Evolutionary conservation across 164 flowering plant genomes (phyloP), one percentile per base, ranked within the genome.

Genomic region (Magnolia officinalis): DNA sequence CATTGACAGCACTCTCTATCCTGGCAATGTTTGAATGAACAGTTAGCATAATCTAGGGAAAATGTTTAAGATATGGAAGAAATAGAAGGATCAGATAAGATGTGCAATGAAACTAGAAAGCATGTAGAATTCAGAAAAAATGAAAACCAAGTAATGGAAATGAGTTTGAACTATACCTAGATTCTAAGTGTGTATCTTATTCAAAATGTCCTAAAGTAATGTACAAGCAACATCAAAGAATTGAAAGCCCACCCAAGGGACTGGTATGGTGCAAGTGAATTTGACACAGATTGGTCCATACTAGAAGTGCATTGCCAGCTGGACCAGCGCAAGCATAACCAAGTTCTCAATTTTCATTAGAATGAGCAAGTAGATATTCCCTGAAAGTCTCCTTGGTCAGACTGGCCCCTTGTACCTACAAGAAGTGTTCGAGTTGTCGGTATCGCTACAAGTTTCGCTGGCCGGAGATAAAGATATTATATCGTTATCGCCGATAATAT

Each of bases 1-100:
- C 83, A 74, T 85, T 82, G 58, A 96, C 90, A 79, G 85, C 91
- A 84, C 92, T 85, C 79, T 89, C 91, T 76, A 89, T 87, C 83
- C 91, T 89, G 82, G 72, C 55, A 45, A 73, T 31, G 16, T 31
- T 11, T 14, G 45, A 74, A 74, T 13, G 21, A 45, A 37, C 75
- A 63, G 64, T 55, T 31, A 65, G 49, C 21, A 73, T 55, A 21
- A 75, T 64, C 70, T 51, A 50, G 45, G 18, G 10, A 50, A 8
- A 65, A 20, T 13, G 29, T 55, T 55, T 55, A 16, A 2, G 45
- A 29, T 18, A 68, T 10, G 31, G 24, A 63, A 26, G 20, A 49
- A 50, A 72, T 2, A 37, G 31, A 37, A 50, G 20, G 16, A 70
- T 19, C 10, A 70, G 26, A n/a, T n/a, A 49, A 50, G 8, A n/a